Evolutionary conservation across 139 green algal species (phyloP).

Genomic region (Diplosphaera chodatii): DNA sequence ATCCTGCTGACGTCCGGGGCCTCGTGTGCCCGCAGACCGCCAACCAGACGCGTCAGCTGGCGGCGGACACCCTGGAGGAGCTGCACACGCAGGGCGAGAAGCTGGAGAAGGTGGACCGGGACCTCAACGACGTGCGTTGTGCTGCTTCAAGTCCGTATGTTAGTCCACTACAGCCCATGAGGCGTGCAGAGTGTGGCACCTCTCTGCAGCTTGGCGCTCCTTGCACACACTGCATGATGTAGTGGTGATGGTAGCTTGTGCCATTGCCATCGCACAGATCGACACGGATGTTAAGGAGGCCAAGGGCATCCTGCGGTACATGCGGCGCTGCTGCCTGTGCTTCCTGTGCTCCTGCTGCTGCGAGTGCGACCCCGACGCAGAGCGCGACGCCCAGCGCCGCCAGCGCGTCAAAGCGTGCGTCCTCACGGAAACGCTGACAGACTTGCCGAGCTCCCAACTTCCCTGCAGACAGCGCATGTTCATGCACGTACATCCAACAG

Average conservation of each 20-base stretch:
- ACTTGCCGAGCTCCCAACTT: too few species aligned
- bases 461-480: too few species aligned
- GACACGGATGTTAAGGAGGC: slow-evolving; percentile 22
- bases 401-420: slow-evolving; percentile 19
- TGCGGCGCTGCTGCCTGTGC: slow-evolving; percentile 28
- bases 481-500: too few species aligned
- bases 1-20: too few species aligned
- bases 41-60: slow-evolving; percentile 9
- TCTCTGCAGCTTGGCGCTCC: too few species aligned
- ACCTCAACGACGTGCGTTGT: slow-evolving; percentile 16
- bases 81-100: slow-evolving; percentile 17
- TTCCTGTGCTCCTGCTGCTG: slow-evolving; percentile 35
- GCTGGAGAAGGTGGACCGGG: slow-evolving; percentile 12
- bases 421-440: too few species aligned
- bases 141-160: too few species aligned
- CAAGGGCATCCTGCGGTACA: slow-evolving; percentile 25
- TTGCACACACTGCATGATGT: too few species aligned
- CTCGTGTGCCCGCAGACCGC: slow-evolving; percentile 15
- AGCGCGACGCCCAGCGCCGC: slow-evolving; percentile 14
- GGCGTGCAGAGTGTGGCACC: too few species aligned
- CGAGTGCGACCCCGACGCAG: slow-evolving; percentile 15
- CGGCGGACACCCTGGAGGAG: slow-evolving; percentile 14
- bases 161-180: too few species aligned
- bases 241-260: too few species aligned
- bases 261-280: slow-evolving; percentile 27